These are phyloP conservation scores for Epichloe festucae DNA, from an alignment of 2,329 filamentous ascomycete genomes.

Conservation along the genomic window DNA sequence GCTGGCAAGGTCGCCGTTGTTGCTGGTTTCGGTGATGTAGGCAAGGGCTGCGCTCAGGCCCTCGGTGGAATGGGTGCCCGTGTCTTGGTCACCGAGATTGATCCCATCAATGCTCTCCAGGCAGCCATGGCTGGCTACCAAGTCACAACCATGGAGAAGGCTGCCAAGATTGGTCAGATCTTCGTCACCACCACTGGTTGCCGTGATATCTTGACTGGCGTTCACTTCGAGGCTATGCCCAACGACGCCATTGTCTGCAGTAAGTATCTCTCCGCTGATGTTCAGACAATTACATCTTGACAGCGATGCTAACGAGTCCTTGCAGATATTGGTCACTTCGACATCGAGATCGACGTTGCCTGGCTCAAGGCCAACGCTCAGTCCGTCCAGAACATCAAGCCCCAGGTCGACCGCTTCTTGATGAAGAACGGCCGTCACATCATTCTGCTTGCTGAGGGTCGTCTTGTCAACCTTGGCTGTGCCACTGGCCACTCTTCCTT, in stretches of 20 bases:
- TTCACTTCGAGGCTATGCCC: slow-evolving; percentile 89
- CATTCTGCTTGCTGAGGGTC: slow-evolving; percentile 96
- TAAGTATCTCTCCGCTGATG: slow-evolving; percentile 26
- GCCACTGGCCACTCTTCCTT: slow-evolving; percentile 98
- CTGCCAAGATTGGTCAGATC: slow-evolving; percentile 79
- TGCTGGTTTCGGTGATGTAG: slow-evolving; percentile 96
- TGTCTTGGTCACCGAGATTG: slow-evolving; percentile 91
- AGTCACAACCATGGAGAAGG: slow-evolving; percentile 97
- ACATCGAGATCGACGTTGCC: slow-evolving; percentile 98
- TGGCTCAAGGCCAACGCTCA: slow-evolving; percentile 97
- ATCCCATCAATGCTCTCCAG: slow-evolving; percentile 99
- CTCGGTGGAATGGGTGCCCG: slow-evolving; percentile 95
- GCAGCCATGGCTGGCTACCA: slow-evolving; percentile 95
- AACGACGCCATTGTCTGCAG: slow-evolving; percentile 99
- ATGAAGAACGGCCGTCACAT: slow-evolving; percentile 92
- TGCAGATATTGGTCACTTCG: slow-evolving; percentile 94
- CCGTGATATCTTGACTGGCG: slow-evolving; percentile 88
- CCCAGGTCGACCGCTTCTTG: slow-evolving; percentile 95
- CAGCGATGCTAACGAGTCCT: slow-evolving; percentile 3
- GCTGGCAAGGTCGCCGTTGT: slow-evolving; percentile 97
- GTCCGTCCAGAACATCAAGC: slow-evolving; percentile 97
- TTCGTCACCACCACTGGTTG: slow-evolving; percentile 99
- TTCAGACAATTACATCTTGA: neutral
- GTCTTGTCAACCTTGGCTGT: slow-evolving; percentile 98
- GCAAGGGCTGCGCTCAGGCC: slow-evolving; percentile 95